These are phyloP conservation scores for Barbarea vulgaris DNA, from an alignment of 345 rosid genomes.

Conservation along the genomic window DNA sequence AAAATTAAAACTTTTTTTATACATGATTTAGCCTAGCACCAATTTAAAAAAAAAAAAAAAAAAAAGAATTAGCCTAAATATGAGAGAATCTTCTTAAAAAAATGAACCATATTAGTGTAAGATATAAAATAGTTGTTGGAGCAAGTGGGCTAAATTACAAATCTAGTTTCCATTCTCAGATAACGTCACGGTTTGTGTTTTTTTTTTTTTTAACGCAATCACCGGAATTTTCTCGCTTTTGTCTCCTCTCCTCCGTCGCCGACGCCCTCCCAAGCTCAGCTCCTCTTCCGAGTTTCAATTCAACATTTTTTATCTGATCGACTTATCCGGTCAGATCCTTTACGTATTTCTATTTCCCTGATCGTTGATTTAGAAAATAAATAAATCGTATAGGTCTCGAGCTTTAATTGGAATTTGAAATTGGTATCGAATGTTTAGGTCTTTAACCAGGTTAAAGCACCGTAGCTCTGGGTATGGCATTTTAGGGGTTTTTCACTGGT, in stretches of 20 bases:
- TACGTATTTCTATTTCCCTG: neutral
- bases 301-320: conserved; percentile 23
- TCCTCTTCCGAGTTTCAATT: neutral
- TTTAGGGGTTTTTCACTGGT: conserved; percentile 4
- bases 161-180: conserved; percentile 27
- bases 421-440: conserved; percentile 5
- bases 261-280: conserved; percentile 6
- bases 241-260: neutral
- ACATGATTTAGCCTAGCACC: neutral
- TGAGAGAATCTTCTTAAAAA: neutral
- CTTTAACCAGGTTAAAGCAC: neutral
- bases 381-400: conserved; percentile 12
- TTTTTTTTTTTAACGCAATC: conserved; percentile 7
- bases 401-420: conserved; percentile 1
- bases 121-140: conserved; percentile 4
- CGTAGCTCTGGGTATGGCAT: neutral
- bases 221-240: conserved; percentile 25
- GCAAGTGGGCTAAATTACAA: conserved; percentile 14
- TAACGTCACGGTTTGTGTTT: conserved; percentile 9
- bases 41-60: too few relatives aligned
- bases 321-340: conserved; percentile 30
- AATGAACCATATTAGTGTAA: neutral
- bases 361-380: conserved; percentile 6
- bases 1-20: neutral
- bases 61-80: too few relatives aligned